Base-by-base conservation (phyloP, 495 filamentous ascomycete species). In the Diplogelasinospora grovesii region DNA sequence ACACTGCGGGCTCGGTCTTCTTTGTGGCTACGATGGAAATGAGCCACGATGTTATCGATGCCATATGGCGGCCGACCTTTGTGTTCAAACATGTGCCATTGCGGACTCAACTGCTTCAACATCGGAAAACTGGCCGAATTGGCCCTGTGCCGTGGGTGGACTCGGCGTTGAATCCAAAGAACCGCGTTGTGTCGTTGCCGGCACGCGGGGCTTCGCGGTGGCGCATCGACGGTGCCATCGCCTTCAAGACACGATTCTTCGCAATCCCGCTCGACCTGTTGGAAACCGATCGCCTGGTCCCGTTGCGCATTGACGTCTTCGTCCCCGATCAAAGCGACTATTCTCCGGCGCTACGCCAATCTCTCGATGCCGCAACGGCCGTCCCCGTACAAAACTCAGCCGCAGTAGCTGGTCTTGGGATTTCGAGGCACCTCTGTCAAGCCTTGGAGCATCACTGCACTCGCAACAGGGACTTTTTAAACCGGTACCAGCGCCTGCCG, bases 201-300 rank as follows among this genome's bases (percentile, higher is more conserved):
- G 6, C 14, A 0, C 13, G 7, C 1, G 19, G 19, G 4, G 8
- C 15, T 9, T 30, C 38, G 2, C 15, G 27, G 5, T 41, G 38
- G 38, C 38, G 38, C 10, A 28, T 41, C 11, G 38, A 41, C 11
- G 38, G 38, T 3, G 38, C 38, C 16, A 20, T 28, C 5, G 23
- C 18, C 2, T 41, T 30, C 38, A 31, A 31, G 18, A 41, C 38
- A n/a, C 38, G 38, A 3, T 41, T 41, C 26, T 41, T 30, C 16
- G 38, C 18, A 13, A 8, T 41, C 4, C 38, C 38, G 8, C n/a
- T 39, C 14, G 36, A 41, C 15, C 10, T 30, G 16, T n/a, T 41
- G 5, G 26, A 32, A 8, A 11, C 26, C 9, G 10, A 18, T 10
- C 9, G 27, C 19, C 19, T 41, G 26, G 19, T 28, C 10, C 38